phyloP scores from a whole-genome alignment of 768 basidiomycete species.

The Basidioascus undulatus region DNA sequence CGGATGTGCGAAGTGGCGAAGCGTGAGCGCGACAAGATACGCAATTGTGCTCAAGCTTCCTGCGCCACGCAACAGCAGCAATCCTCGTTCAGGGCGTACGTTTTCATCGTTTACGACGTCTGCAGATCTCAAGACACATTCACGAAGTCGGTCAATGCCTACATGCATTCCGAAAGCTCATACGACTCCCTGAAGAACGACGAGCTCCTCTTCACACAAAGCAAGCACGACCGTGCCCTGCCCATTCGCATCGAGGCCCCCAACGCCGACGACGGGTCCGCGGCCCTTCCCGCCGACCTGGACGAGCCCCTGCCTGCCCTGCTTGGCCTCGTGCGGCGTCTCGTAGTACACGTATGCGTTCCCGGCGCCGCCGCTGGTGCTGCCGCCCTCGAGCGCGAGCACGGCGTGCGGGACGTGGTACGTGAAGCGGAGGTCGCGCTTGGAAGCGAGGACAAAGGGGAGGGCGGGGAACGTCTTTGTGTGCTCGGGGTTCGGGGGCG shows the following conservation, averaged over 20 bases:
- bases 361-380: not conserved
- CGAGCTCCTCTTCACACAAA: slow-evolving; percentile 10
- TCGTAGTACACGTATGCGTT: slow-evolving; percentile 10
- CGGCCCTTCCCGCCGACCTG: slow-evolving; percentile 1
- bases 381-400: slow-evolving; percentile 15
- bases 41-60: too few relatives aligned
- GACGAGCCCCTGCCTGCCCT: slow-evolving; percentile 7
- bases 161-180: too few relatives aligned
- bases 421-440: slow-evolving; percentile 69
- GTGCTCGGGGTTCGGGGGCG: slow-evolving; percentile 26
- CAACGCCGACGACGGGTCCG: slow-evolving; percentile 8
- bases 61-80: too few relatives aligned
- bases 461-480: slow-evolving; percentile 65
- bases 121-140: too few relatives aligned
- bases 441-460: slow-evolving; percentile 82
- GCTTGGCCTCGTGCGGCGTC: not conserved
- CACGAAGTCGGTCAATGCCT: too few relatives aligned
- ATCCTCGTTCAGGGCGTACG: too few relatives aligned
- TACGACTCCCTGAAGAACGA: too few relatives aligned
- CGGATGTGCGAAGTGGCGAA: too few relatives aligned
- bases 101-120: too few relatives aligned
- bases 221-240: not conserved
- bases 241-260: not conserved
- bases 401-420: slow-evolving; percentile 40
- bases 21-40: too few relatives aligned